Conservation (phyloP, 2,329 filamentous ascomycete genomes). For the Fusarium vanettenii region DNA sequence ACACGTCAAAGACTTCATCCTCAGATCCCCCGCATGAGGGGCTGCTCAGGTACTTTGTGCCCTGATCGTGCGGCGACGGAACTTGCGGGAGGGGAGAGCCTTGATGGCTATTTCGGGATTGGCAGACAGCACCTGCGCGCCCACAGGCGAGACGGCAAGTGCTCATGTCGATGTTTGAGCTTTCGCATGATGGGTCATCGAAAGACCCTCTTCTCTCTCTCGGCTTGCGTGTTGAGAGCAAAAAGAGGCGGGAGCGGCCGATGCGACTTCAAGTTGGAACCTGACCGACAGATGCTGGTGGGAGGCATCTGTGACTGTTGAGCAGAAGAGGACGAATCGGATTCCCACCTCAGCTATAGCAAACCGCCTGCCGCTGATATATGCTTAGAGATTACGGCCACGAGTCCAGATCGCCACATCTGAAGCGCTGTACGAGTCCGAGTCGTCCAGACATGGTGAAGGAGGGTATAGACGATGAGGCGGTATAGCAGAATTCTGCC, state of each 20-base stretch:
- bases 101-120: slow-evolving; percentile 1
- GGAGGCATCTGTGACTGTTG: slow-evolving; percentile 18
- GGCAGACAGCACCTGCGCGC: neutral
- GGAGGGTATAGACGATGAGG: slow-evolving; percentile 35
- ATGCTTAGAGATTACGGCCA: slow-evolving; percentile 15
- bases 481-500: slow-evolving; percentile 5
- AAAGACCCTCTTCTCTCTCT: slow-evolving; percentile 11
- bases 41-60: slow-evolving; percentile 19
- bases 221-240: slow-evolving; percentile 23
- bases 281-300: slow-evolving; percentile 10
- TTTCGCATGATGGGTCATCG: slow-evolving; percentile 20
- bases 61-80: slow-evolving; percentile 17
- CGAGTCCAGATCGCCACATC: slow-evolving; percentile 12
- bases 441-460: slow-evolving; percentile 8
- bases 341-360: slow-evolving; percentile 18
- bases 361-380: slow-evolving; percentile 29
- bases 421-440: neutral
- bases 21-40: slow-evolving; percentile 41
- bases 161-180: slow-evolving; percentile 3
- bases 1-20: slow-evolving; percentile 30
- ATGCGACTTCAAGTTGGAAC: slow-evolving; percentile 19
- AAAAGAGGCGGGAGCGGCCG: slow-evolving; percentile 27
- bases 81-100: slow-evolving; percentile 4
- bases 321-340: slow-evolving; percentile 19
- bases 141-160: slow-evolving; percentile 20